Base-by-base conservation (phyloP, 176 grass and related monocot species). In the Urochloa ruziziensis region DNA sequence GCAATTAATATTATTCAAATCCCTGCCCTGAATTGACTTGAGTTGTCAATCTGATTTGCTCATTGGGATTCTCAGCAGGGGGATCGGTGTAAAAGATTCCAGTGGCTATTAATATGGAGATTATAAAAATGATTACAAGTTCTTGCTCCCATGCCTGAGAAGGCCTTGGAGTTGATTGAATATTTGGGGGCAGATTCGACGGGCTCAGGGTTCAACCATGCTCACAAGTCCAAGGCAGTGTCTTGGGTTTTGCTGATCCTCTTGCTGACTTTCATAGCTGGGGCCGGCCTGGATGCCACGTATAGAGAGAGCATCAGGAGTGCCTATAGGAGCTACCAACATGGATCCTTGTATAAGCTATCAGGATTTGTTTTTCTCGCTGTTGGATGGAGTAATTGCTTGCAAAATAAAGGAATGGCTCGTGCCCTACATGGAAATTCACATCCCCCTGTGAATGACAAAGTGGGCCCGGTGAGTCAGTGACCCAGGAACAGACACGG, bases 21-120 rank as follows among this genome's bases (percentile, higher is more conserved):
- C 42, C 17, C 46, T 23, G 7, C 64, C 78, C 10, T 54, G 36
- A 73, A 65, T 79, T 88, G 86, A 83, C 86, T 56, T 65, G 56
- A 88, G 74, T 36, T 88, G 74, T 83, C 54, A 73, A 28, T 71
- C 49, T 63, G 65, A 72, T 83, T 28, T 70, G 25, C 43, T 70
- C 86, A 62, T 88, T 62, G 80, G 53, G 86, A 88, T 83, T 88
- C 73, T 25, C 51, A 62, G 23, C 7, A n/a, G 67, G 18, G 79
- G 86, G 79, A 62, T 77, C 35, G 33, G 40, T 82, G 73, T 77
- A 58, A 57, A 46, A 88, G 80, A 77, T 83, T 83, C 86, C 40
- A 32, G 72, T 7, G 49, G 23, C 53, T 75, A 76, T 70, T 73
- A 80, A 33, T 67, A 28, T 2, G 32, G 30, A 37, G 42, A 70